phyloP scores from a whole-genome alignment of 2,329 filamentous ascomycete species.

The Onygena corvina region DNA sequence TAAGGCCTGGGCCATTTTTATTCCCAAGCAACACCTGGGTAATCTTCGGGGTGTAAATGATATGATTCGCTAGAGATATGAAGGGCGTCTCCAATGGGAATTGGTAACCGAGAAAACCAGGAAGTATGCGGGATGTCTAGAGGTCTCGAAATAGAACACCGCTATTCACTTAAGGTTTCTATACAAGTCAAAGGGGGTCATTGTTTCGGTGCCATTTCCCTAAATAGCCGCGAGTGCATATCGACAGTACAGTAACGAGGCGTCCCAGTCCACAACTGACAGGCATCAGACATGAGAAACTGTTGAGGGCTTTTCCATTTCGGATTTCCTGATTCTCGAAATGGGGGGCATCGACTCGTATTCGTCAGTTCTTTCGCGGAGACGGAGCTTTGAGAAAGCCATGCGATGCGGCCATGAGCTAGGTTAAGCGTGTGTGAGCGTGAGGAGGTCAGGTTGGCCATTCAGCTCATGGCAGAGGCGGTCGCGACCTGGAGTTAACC shows the following conservation, averaged over 20 bases:
- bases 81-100: background rate
- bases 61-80: conserved; percentile 1
- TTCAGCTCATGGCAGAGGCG: background rate
- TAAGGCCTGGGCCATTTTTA: no score
- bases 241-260: no score
- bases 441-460: background rate
- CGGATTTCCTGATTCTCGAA: background rate
- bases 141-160: background rate
- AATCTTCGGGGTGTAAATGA: background rate
- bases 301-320: background rate
- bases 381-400: background rate
- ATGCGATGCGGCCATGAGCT: background rate
- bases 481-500: conserved; percentile 6
- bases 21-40: no score
- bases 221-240: background rate
- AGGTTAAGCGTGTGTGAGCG: background rate
- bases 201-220: background rate
- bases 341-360: background rate
- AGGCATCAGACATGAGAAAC: no score
- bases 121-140: no score
- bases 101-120: background rate
- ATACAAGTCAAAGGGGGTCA: background rate
- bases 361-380: background rate
- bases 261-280: no score
- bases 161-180: background rate